Evolutionary conservation across 106 monocot genomes (phyloP), one percentile per base, ranked within the genome.

Genomic region (Acanthochlamys bracteata): DNA sequence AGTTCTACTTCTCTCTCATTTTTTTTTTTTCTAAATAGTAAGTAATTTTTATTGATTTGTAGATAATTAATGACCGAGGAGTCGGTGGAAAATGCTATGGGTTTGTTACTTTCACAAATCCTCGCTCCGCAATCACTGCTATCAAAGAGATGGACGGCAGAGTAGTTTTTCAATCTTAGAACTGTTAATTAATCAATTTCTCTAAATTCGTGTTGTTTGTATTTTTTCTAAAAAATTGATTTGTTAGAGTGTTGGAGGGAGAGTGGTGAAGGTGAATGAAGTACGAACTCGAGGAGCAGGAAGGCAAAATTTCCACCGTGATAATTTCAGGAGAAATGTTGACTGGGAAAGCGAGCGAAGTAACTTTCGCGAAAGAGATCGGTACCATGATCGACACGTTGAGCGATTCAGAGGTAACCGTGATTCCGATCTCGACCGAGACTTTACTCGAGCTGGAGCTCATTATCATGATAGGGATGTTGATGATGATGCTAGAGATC

Each of bases 21-120:
- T 49, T 46, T 51, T 45, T 45, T 45, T 4, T 10, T 49, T 49
- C 1, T 4, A 49, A 49, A 14, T 14, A 1, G 1, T 12, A 49
- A 49, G 2, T 9, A 49, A 14, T 49, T 17, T 7, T 53, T 78
- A 33, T 33, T 33, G 1, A 6, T 33, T 33, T 33, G 33, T 33
- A 95, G 95, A 87, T 95, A 69, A 80, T 95, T 41, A 87, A 90
- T 78, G 95, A 95, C 67, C 83, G 83, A n/a, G 76, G 75, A 53
- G 68, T 95, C 55, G 90, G 90, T 12, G 95, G 95, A 42, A 95
- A 90, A 71, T 95, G 95, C 69, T 95, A 90, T 78, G 95, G 90
- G 19, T 95, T 95, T 73, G 82, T 95, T 45, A 95, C 95, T 4
- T 95, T 90, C 58, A 84, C 77, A 21, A 90, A 95, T 47, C 90